A percentile compares a stretch with the other conserved stretches of the same genome.
phyloP scores from a whole-genome alignment of 176 grass and related monocot species.

The Phragmites australis region DNA sequence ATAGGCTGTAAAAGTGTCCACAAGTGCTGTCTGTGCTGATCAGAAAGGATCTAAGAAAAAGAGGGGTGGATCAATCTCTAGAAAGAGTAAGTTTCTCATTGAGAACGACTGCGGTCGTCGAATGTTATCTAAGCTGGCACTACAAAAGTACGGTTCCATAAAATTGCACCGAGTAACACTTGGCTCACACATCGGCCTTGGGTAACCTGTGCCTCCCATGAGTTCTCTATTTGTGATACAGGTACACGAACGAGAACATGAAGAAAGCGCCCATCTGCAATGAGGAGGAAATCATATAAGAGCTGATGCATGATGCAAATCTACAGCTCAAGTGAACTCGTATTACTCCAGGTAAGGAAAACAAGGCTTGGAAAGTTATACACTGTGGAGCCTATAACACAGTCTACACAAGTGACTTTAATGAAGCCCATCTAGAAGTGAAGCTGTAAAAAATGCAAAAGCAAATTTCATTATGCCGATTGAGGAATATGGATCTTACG shows the following conservation, averaged over 20 bases:
- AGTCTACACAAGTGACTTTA: neutral
- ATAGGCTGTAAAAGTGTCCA: slow-evolving; percentile 27
- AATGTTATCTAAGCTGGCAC: slow-evolving; percentile 38
- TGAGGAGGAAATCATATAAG: slow-evolving; percentile 21
- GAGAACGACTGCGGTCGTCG: neutral
- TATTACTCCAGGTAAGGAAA: neutral
- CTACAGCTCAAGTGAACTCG: neutral
- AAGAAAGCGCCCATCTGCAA: slow-evolving; percentile 98
- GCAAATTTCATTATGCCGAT: neutral
- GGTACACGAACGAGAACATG: slow-evolving; percentile 87
- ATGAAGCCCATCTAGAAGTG: neutral
- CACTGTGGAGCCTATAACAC: neutral
- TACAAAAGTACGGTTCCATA: slow-evolving; percentile 53
- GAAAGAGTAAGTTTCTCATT: slow-evolving; percentile 5
- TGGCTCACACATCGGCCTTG: slow-evolving; percentile 7
- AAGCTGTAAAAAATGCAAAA: neutral
- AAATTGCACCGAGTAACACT: slow-evolving; percentile 31
- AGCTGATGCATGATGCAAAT: neutral
- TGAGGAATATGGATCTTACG: slow-evolving; percentile 53
- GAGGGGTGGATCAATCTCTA: neutral
- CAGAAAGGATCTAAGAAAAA: neutral
- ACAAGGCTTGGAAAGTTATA: neutral
- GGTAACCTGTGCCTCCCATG: slow-evolving; percentile 26
- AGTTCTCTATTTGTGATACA: slow-evolving; percentile 88
- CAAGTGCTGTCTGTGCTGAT: neutral